Base-by-base conservation (phyloP, 139 green algal genomes). In the Tetratostichococcus sp. region DNA sequence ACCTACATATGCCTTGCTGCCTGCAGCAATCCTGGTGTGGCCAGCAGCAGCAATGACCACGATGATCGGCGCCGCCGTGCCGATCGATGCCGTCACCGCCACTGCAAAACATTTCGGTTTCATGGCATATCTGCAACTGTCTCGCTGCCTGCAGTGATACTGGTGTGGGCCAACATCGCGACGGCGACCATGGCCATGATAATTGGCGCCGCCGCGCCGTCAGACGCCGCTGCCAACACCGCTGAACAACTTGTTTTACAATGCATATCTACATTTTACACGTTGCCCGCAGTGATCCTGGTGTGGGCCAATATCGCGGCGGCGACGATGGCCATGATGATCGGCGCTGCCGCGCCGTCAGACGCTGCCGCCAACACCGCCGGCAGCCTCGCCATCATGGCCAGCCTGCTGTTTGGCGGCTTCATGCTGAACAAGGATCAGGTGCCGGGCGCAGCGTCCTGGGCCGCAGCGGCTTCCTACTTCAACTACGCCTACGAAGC, bases 381-480 rank as follows among this genome's bases (percentile, higher is more conserved):
- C 34, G 88, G 84, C 67, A 77, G 68, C 28, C 70, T 91, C 25
- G 59, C 77, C 34, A 79, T 94, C 65, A 86, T 94, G 80, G 43
- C 87, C 43, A 84, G 83, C 75, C 71, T 91, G 50, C 80, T 94
- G 6, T 92, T 94, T 76, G 86, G 85, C n/a, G 88, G 89, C 70
- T 93, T 91, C 77, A 83, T 94, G 72, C 75, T 94, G 35, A 94
- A 93, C 84, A 89, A 89, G 68, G 83, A 88, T 22, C 65, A 70
- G 65, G 81, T 92, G 69, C 86, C 89, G 0, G 35, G 22, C 31
- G 87, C 83, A 58, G 79, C 62, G 33, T 67, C 65, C 26, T 87
- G 80, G 84, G 35, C 91, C 16, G 67, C 74, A 19, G 22, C 75
- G 2, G 28, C 85, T 22, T 88, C 77, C 62, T 91, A 87, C 78